These are phyloP conservation scores for Termitomyces sp. DNA, from an alignment of 768 basidiomycete genomes.

Conservation along the genomic window DNA sequence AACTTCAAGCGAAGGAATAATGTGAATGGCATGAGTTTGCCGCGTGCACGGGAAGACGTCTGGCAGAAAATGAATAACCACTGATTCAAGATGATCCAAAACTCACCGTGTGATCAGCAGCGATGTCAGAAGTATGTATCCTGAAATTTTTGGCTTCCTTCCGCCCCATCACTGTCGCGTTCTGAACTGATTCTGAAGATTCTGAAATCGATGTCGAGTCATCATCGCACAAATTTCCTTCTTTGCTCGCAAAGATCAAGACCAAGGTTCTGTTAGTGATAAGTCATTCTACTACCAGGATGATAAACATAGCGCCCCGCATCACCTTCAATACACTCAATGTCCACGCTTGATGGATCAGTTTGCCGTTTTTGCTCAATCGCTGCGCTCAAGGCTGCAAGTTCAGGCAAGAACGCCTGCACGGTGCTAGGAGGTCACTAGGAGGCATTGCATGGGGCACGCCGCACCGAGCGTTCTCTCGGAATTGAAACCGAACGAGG, in stretches of 20 bases:
- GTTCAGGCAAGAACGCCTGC: slow-evolving; percentile 60
- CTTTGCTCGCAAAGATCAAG: slow-evolving; percentile 54
- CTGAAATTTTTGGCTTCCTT: background rate
- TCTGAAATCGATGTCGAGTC: slow-evolving; percentile 17
- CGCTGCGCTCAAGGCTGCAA: slow-evolving; percentile 59
- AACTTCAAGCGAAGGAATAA: background rate
- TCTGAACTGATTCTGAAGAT: slow-evolving; percentile 24
- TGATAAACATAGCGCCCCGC: slow-evolving; percentile 21
- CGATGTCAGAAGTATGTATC: background rate
- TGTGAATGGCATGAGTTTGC: background rate
- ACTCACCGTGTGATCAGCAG: background rate
- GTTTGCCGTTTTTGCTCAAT: slow-evolving; percentile 34
- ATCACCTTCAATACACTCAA: slow-evolving; percentile 52
- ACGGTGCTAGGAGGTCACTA: slow-evolving; percentile 52
- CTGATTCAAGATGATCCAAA: background rate
- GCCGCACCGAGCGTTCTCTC: background rate
- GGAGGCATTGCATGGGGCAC: slow-evolving; percentile 32
- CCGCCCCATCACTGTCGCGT: background rate
- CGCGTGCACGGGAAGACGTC: background rate
- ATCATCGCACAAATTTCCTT: slow-evolving; percentile 17
- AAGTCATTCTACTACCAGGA: background rate
- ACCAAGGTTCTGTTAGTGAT: slow-evolving; percentile 50
- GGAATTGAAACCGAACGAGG: background rate
- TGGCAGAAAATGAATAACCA: background rate
- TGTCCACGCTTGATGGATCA: slow-evolving; percentile 60